Base-by-base conservation (phyloP, 352 stramenopile genomes). In the Phytophthora sp. region DNA sequence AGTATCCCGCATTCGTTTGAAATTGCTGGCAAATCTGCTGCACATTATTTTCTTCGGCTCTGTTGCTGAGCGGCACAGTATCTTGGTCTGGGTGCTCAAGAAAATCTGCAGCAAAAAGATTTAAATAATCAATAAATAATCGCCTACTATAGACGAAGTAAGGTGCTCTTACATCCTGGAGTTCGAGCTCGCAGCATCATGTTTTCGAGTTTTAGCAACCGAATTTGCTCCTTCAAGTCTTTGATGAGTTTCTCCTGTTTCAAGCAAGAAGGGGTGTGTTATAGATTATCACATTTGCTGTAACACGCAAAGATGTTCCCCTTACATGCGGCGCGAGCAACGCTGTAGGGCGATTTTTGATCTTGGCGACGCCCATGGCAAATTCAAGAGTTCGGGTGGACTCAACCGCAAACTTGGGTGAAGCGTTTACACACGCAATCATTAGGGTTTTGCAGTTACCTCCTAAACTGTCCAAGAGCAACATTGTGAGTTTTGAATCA, bases 401-500 rank as follows among this genome's bases (percentile, higher is more conserved):
- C 45, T 92, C 83, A 21, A 68, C 74, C 13, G 75, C 59, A 57
- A 91, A 92, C 38, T 85, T 66, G 5, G 77, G 68, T 10, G 73
- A 69, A 0, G 69, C 54, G 48, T 91, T 88, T 23, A 92, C 83
- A 21, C 83, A 92, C n/a, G 81, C 83, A 11, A 92, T 65, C 83
- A 92, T 92, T 10, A 92, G 74, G 11, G 83, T 92, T 62, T 90
- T 90, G 50, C 81, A 89, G 51, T 87, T 87, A 5, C 83, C 83
- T 0, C 83, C 83, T 3, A 92, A 59, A 54, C 83, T 91, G 41
- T 92, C 83, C 30, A 89, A 73, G 32, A 92, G 54, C 30, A 92
- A 68, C 82, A 88, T 89, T 2, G 83, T 92, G 7, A 90, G 69
- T 32, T 93, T 91, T 2, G 82, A 93, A 61, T 91, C 82, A 21